A percentile compares a stretch with the other conserved stretches of the same genome.
Conservation (phyloP, 1,139 yeast species). For the Diutina neorugosa region DNA sequence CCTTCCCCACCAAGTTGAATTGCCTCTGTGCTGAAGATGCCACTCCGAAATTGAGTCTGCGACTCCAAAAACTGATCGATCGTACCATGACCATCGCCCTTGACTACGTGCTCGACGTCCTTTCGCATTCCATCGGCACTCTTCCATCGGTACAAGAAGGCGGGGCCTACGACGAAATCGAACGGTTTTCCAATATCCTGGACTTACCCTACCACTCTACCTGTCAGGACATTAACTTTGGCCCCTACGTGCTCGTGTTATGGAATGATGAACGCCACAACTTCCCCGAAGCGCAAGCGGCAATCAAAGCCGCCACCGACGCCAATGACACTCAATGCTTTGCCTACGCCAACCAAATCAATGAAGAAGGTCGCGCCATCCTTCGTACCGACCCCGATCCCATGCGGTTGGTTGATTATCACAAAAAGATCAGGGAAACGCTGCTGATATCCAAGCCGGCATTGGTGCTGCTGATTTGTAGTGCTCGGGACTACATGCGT, state of each 20-base stretch:
- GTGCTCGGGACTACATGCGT: conserved; percentile 35
- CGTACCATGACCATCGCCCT: conserved; percentile 25
- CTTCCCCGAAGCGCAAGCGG: conserved; percentile 32
- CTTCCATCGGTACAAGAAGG: not conserved
- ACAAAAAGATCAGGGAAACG: conserved; percentile 8
- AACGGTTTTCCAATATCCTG: conserved; percentile 17
- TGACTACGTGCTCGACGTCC: conserved; percentile 38
- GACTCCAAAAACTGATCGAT: conserved; percentile 11
- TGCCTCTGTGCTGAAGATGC: conserved; percentile 25
- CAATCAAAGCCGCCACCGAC: conserved; percentile 26
- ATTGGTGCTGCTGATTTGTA: conserved; percentile 41
- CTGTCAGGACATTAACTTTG: conserved; percentile 18
- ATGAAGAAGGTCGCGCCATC: conserved; percentile 20
- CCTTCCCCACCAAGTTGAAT: conserved; percentile 44
- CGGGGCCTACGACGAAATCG: conserved; percentile 10
- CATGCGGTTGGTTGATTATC: not conserved
- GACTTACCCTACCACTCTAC: conserved; percentile 19
- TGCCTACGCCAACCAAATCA: conserved; percentile 23
- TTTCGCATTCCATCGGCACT: conserved; percentile 6
- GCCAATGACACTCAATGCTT: conserved; percentile 16
- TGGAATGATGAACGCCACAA: conserved; percentile 73
- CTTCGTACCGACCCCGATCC: conserved; percentile 12
- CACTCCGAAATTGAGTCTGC: conserved; percentile 4
- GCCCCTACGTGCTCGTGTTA: conserved; percentile 34
- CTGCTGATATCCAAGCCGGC: conserved; percentile 29